Conservation (phyloP, 768 basidiomycete species). For the Mycena albidolilacea region DNA sequence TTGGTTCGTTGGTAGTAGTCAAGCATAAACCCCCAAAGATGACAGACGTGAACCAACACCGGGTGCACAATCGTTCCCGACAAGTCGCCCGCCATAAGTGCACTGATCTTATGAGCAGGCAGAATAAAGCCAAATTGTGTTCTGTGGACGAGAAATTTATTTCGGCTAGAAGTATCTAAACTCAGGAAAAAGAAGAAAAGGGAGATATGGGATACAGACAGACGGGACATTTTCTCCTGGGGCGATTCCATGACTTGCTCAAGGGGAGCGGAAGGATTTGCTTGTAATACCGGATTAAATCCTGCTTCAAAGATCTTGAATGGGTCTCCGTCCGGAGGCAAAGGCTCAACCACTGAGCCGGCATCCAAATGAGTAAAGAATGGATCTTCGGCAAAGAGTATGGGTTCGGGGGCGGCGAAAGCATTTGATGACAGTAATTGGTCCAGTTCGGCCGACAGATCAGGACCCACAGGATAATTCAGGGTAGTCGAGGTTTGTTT, state of each 20-base stretch:
- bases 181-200: neutral
- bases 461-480: slow-evolving; percentile 8
- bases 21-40: slow-evolving; percentile 38
- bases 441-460: slow-evolving; percentile 33
- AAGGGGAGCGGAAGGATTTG: neutral
- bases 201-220: slow-evolving; percentile 16
- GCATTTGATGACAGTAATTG: slow-evolving; percentile 27
- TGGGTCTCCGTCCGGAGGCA: neutral
- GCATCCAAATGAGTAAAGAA: neutral
- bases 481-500: slow-evolving; percentile 13
- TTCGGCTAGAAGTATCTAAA: slow-evolving; percentile 26
- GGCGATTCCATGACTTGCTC: slow-evolving; percentile 2
- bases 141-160: slow-evolving; percentile 25
- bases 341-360: neutral
- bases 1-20: slow-evolving; percentile 27
- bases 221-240: slow-evolving; percentile 28
- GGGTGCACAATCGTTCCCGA: slow-evolving; percentile 35
- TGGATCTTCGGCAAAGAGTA: neutral
- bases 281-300: neutral
- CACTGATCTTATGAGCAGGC: slow-evolving; percentile 24
- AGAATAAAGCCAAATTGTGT: slow-evolving; percentile 31
- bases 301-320: neutral
- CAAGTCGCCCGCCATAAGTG: slow-evolving; percentile 28
- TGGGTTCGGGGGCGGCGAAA: slow-evolving; percentile 16
- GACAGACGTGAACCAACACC: slow-evolving; percentile 34